Evolutionary conservation across 2,329 filamentous ascomycete species (phyloP).

Genomic region (Apiospora arundinis): DNA sequence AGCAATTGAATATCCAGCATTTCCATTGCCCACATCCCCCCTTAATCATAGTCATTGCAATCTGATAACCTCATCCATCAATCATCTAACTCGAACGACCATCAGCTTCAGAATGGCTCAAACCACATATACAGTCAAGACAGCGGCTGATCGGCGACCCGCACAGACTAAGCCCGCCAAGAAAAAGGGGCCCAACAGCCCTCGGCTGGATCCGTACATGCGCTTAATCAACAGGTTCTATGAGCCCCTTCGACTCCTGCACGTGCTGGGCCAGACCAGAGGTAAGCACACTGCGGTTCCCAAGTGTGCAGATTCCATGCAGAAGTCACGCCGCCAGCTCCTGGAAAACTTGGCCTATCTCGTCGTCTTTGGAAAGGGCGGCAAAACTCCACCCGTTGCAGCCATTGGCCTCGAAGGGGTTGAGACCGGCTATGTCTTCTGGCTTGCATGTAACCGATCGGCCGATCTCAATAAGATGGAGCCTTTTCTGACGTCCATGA

Average conservation of each 20-base stretch:
- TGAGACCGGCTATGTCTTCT: conserved; percentile 44
- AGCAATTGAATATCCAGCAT: neutral
- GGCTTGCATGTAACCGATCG: conserved; percentile 49
- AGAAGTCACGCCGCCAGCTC: conserved; percentile 37
- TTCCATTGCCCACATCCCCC: neutral
- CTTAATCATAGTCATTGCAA: neutral
- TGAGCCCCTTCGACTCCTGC: conserved; percentile 45
- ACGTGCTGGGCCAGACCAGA: conserved; percentile 41
- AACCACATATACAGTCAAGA: neutral
- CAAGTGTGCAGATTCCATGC: conserved; percentile 1
- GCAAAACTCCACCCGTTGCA: conserved; percentile 44
- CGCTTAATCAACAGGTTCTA: conserved; percentile 41
- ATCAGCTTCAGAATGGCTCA: neutral
- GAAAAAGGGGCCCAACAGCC: conserved; percentile 6
- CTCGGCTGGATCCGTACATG: neutral
- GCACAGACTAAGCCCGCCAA: neutral
- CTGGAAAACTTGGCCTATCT: conserved; percentile 50
- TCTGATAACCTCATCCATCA: neutral
- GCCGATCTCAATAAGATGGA: conserved; percentile 30
- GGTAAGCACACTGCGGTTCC: conserved; percentile 33
- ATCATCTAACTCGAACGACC: neutral
- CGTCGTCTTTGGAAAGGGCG: conserved; percentile 54
- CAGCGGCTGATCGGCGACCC: neutral
- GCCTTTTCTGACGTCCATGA: conserved; percentile 38
- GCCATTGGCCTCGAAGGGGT: conserved; percentile 50